phyloP scores from a whole-genome alignment of 192 early-diverging fungal genomes.

The Linnemannia hyalina region DNA sequence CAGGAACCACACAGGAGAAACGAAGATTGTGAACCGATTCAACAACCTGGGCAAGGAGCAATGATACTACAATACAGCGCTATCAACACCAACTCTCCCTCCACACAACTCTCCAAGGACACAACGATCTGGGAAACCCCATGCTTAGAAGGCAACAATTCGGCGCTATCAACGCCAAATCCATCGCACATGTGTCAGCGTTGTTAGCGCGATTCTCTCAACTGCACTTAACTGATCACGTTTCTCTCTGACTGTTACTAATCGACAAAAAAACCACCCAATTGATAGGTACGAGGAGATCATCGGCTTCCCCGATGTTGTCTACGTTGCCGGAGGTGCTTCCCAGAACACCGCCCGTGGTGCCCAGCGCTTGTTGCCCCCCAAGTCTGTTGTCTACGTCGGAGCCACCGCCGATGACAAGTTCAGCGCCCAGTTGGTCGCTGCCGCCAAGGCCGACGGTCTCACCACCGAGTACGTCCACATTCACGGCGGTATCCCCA shows the following conservation, averaged over 20 bases:
- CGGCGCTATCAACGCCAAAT: no score
- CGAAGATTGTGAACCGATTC: no score
- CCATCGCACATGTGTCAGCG: no score
- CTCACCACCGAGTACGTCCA: slow-evolving; percentile 92
- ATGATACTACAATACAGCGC: no score
- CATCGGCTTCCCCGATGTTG: slow-evolving; percentile 75
- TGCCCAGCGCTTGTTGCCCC: slow-evolving; percentile 89
- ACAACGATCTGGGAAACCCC: no score
- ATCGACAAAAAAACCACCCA: neutral
- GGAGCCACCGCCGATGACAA: slow-evolving; percentile 94
- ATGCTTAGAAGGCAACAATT: no score
- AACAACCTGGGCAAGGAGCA: no score
- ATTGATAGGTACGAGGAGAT: slow-evolving; percentile 80
- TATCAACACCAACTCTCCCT: no score
- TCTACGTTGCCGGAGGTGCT: slow-evolving; percentile 96
- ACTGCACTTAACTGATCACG: neutral
- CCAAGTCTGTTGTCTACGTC: slow-evolving; percentile 90
- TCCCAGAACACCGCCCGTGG: slow-evolving; percentile 96
- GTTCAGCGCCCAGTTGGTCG: slow-evolving; percentile 79
- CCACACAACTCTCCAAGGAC: no score
- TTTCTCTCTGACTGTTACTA: neutral
- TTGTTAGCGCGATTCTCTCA: neutral
- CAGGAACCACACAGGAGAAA: no score
- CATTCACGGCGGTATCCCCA: slow-evolving; percentile 77
- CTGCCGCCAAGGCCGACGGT: slow-evolving; percentile 85